phyloP scores from a whole-genome alignment of 352 stramenopile genomes.

The Phytophthora crassamura region DNA sequence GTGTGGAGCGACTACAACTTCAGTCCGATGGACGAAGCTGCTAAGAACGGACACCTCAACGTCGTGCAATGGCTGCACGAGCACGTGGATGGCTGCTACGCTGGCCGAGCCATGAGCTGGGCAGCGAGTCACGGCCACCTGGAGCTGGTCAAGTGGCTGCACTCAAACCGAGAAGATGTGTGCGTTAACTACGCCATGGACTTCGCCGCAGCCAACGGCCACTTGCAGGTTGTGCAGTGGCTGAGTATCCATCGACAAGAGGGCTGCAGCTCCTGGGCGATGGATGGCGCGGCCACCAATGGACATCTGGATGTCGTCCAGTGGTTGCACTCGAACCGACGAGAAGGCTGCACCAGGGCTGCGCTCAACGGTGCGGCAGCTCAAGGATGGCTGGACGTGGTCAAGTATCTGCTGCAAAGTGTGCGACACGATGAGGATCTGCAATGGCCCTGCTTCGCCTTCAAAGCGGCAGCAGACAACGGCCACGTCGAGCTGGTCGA shows the following conservation, averaged over 20 bases:
- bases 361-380: constrained; percentile 32
- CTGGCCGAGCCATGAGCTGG: constrained; percentile 29
- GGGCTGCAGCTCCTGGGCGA: constrained; percentile 30
- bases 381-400: constrained; percentile 22
- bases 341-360: constrained; percentile 31
- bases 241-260: constrained; percentile 20
- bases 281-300: constrained; percentile 33
- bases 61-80: constrained; percentile 32
- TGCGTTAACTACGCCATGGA: constrained; percentile 30
- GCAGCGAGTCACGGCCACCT: constrained; percentile 30
- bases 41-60: constrained; percentile 23
- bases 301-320: constrained; percentile 33
- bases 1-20: constrained; percentile 37
- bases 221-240: constrained; percentile 28
- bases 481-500: constrained; percentile 18
- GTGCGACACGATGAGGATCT: constrained; percentile 8
- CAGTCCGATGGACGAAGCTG: constrained; percentile 34
- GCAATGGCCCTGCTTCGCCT: constrained; percentile 26
- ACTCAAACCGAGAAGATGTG: constrained; percentile 18
- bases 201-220: constrained; percentile 27
- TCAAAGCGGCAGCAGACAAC: constrained; percentile 12
- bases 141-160: constrained; percentile 33
- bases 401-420: constrained; percentile 31
- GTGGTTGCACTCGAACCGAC: constrained; percentile 28
- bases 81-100: constrained; percentile 12